Evolutionary conservation across 441 rosid species (phyloP), one percentile per base, ranked within the genome.

Genomic region (Croton laevigatus): DNA sequence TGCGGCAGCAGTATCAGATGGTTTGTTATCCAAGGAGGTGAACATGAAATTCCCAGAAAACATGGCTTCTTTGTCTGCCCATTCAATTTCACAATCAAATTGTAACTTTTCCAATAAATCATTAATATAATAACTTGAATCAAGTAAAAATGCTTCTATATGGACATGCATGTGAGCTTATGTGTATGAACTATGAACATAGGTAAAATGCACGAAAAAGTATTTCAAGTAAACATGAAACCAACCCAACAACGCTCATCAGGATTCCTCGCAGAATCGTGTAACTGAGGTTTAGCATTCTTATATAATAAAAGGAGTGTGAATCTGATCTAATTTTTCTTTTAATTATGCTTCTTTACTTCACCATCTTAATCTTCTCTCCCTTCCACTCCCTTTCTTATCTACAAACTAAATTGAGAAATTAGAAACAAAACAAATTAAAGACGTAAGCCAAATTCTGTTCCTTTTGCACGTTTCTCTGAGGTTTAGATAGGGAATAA

Each of bases 21-120:
- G 73, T 45, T 71, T 54, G 53, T 68, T 74, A 73, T 85, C 85
- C 85, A 92, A 79, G 36, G 91, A 68, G 65, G 89, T 90, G 87
- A 88, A 95, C 81, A 76, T 75, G 86, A 95, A 91, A 81, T 94
- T 92, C 71, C 97, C 98, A 27, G 96, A 90, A 76, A 84, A 89
- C 81, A 94, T 86, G 66, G 92, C 86, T 73, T 89, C 94, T 83
- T 88, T 92, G 78, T 89, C 98, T 95, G 94, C 85, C 34, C 73
- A 85, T 40, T 46, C 68, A 71, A 66, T 62, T 68, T 38, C 69
- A 61, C 38, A 70, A 45, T 75, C 72, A 73, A 74, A 75, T 38
- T 12, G 20, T 27, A 57, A 36, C 61, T 57, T 22, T 3, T 27
- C n/a, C 6, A 5, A 3, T 5, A 57, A 12, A 27, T 23, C 9